Percentiles rank a stretch among this genome's conserved stretches.
These are phyloP conservation scores for Carex myosuroides DNA, from an alignment of 176 grass and related monocot species.

Conservation along the genomic window DNA sequence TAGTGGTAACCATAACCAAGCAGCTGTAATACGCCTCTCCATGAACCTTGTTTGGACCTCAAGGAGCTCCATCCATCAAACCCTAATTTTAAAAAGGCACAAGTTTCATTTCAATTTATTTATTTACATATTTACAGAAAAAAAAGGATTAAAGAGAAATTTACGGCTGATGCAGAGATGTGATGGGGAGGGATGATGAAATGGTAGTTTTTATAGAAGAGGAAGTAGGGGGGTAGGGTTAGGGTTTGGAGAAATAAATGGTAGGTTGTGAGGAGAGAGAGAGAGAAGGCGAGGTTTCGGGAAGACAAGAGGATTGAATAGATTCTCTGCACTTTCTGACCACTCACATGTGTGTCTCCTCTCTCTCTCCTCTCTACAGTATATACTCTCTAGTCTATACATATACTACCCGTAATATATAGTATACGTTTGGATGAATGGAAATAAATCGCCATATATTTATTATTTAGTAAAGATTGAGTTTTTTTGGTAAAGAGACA, in stretches of 20 bases:
- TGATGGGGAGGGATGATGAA: neutral
- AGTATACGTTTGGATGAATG: neutral
- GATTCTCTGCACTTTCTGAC: constrained; percentile 28
- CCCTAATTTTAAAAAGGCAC: neutral
- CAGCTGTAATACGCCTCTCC: constrained; percentile 42
- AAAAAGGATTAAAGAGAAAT: too few relatives aligned
- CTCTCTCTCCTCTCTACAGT: neutral
- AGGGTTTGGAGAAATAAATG: constrained; percentile 26
- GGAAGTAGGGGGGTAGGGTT: neutral
- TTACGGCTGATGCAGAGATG: neutral
- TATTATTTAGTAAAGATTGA: neutral
- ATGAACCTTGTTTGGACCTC: constrained; percentile 48
- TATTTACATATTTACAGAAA: neutral
- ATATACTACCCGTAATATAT: neutral
- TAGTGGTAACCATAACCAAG: constrained; percentile 82
- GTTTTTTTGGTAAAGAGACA: neutral
- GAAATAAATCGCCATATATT: neutral
- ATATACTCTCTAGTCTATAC: neutral
- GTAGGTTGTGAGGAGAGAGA: neutral
- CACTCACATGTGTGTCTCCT: constrained; percentile 8
- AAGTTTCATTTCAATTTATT: neutral
- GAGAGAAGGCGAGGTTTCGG: constrained; percentile 15
- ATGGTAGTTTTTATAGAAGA: constrained; percentile 14
- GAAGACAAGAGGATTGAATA: constrained; percentile 24
- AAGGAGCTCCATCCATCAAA: constrained; percentile 43